A percentile compares a stretch with the other conserved stretches of the same genome.
Evolutionary conservation across 2,329 filamentous ascomycete genomes (phyloP).

Genomic region (Alternaria angustiovoidea): DNA sequence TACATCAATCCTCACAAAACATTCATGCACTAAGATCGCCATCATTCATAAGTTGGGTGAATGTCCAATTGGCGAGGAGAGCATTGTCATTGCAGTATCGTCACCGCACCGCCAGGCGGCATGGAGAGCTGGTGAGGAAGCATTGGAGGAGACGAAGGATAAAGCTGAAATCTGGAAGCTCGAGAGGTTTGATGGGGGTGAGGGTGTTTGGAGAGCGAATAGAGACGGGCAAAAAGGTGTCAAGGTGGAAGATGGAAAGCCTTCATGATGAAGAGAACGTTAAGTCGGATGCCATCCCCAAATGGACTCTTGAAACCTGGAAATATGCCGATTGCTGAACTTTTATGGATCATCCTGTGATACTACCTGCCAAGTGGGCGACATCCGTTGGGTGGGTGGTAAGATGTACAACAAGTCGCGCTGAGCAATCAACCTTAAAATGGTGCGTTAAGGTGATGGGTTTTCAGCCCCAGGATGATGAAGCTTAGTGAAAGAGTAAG

Average conservation of each 20-base stretch:
- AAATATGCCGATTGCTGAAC: not conserved
- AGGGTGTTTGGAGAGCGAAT: conserved; percentile 88
- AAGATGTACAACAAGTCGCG: not conserved
- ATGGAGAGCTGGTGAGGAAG: conserved; percentile 89
- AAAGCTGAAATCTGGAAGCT: conserved; percentile 95
- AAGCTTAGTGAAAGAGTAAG: not conserved
- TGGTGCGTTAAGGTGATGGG: not conserved
- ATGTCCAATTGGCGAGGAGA: conserved; percentile 91
- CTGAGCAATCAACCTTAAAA: not conserved
- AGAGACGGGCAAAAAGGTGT: conserved; percentile 72
- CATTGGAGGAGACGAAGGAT: conserved; percentile 84
- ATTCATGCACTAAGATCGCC: conserved; percentile 75
- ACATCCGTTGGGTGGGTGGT: not conserved
- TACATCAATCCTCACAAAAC: conserved; percentile 63
- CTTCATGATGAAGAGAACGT: conserved; percentile 7
- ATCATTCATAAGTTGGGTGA: conserved; percentile 85
- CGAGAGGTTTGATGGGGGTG: conserved; percentile 82
- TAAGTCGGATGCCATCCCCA: not conserved
- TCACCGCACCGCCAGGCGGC: conserved; percentile 83
- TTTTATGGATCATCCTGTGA: no score
- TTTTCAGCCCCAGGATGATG: not conserved
- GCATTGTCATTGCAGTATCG: conserved; percentile 87
- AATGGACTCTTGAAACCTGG: not conserved
- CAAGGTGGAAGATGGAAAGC: conserved; percentile 48
- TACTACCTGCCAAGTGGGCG: not conserved